These are phyloP conservation scores for Yamagishiella unicocca DNA, from an alignment of 139 green algal species.

Conservation along the genomic window DNA sequence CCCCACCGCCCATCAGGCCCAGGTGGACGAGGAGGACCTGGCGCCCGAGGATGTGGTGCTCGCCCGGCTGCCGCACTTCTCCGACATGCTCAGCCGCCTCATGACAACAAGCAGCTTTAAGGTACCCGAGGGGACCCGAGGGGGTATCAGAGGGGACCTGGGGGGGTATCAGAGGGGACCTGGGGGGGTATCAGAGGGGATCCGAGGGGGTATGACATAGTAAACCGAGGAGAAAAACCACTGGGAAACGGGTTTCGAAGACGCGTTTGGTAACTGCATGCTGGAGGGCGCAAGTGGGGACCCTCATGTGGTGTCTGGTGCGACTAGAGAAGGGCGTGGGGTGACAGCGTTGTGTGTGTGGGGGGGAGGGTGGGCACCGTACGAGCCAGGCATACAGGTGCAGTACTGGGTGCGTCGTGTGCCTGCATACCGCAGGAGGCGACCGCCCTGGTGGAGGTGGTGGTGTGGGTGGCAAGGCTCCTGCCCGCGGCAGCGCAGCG, in stretches of 20 bases:
- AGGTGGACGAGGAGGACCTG: slow-evolving; percentile 24
- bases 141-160: neutral
- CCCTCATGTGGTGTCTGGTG: neutral
- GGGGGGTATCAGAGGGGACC: neutral
- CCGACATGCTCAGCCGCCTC: slow-evolving; percentile 4
- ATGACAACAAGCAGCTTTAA: slow-evolving; percentile 10
- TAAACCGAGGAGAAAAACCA: too few relatives aligned
- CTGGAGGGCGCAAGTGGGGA: too few relatives aligned
- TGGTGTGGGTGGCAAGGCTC: slow-evolving; percentile 28
- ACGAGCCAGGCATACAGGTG: neutral
- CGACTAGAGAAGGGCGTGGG: neutral
- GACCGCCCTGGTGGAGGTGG: slow-evolving; percentile 19
- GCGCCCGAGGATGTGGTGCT: neutral
- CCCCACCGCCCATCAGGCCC: neutral
- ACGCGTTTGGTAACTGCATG: too few relatives aligned
- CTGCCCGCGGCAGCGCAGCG: slow-evolving; percentile 1
- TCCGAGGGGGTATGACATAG: neutral
- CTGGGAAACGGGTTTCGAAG: too few relatives aligned
- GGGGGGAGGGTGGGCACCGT: neutral
- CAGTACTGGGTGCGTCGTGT: neutral
- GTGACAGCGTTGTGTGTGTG: neutral
- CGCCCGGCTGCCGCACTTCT: slow-evolving; percentile 30
- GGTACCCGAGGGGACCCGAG: neutral
- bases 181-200: neutral
- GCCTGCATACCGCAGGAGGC: slow-evolving; percentile 2